Evolutionary conservation across 148 eudicot species (phyloP).

Genomic region (Cornus kousa): DNA sequence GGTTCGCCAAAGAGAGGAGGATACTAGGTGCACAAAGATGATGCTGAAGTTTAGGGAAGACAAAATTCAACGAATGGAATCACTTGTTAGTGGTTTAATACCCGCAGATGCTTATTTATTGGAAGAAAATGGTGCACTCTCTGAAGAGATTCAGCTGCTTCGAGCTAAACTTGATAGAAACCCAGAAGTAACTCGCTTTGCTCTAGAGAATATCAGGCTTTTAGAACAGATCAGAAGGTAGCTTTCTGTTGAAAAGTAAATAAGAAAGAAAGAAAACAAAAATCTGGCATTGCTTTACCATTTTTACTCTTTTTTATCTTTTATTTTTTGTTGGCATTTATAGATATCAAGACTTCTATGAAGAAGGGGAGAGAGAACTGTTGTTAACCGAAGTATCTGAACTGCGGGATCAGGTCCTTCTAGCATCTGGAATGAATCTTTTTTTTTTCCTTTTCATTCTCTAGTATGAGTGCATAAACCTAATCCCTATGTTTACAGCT

Average conservation of each 20-base stretch:
- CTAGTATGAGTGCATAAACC: background rate
- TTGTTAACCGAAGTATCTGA: slow-evolving; percentile 78
- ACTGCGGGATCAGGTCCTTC: slow-evolving; percentile 74
- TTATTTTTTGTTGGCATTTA: slow-evolving; percentile 6
- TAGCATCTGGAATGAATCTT: background rate
- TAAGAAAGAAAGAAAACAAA: too few relatives aligned
- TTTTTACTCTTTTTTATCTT: background rate
- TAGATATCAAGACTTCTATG: slow-evolving; percentile 91
- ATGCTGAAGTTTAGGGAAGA: slow-evolving; percentile 95
- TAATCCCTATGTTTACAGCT: slow-evolving; percentile 43
- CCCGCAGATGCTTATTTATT: slow-evolving; percentile 66
- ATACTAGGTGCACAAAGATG: slow-evolving; percentile 86
- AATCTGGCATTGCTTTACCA: background rate
- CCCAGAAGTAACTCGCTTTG: slow-evolving; percentile 98
- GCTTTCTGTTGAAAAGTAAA: background rate
- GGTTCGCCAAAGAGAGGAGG: slow-evolving; percentile 97
- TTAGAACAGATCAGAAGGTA: slow-evolving; percentile 84
- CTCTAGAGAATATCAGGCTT: slow-evolving; percentile 83
- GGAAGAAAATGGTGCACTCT: slow-evolving; percentile 77
- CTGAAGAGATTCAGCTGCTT: slow-evolving; percentile 73
- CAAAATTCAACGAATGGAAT: slow-evolving; percentile 90
- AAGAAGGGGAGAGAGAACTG: slow-evolving; percentile 95
- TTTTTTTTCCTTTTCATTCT: background rate
- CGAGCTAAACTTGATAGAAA: slow-evolving; percentile 79
- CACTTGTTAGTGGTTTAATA: slow-evolving; percentile 57